These are phyloP conservation scores for Tuber calosporum DNA, from an alignment of 495 filamentous ascomycete species.

Conservation along the genomic window DNA sequence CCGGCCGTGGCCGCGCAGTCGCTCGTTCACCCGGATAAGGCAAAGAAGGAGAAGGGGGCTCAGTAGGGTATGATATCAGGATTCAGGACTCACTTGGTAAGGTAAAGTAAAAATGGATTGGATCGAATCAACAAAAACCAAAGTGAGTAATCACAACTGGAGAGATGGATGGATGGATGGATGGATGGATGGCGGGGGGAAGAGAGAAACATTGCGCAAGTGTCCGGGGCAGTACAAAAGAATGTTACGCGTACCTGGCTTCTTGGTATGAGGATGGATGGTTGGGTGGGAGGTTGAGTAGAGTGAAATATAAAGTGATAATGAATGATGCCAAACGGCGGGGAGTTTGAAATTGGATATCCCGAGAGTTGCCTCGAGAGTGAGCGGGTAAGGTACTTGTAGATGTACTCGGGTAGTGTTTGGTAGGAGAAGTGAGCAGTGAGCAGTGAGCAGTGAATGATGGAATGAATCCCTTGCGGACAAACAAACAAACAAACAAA, in stretches of 20 bases:
- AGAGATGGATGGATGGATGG: neutral
- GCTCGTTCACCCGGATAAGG: neutral
- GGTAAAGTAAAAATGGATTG: neutral
- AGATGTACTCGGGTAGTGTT: too few relatives aligned
- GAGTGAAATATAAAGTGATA: neutral
- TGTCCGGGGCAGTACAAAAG: neutral
- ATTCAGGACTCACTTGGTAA: neutral
- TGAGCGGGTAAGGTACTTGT: neutral
- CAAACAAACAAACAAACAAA: neutral
- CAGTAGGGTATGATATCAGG: too few relatives aligned
- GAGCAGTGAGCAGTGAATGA: neutral
- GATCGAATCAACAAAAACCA: neutral
- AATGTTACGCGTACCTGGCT: constrained; percentile 1
- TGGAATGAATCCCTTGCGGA: neutral
- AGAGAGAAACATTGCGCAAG: neutral
- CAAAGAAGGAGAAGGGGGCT: neutral
- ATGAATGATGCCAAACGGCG: neutral
- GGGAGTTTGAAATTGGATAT: neutral
- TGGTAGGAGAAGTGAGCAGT: too few relatives aligned
- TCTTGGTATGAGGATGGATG: neutral
- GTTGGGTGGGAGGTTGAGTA: neutral
- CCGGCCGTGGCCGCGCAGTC: neutral
- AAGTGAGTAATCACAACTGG: neutral
- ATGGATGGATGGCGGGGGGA: neutral
- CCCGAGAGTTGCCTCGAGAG: neutral